These are phyloP conservation scores for Gracilaria caudata DNA, from an alignment of 23 red algal species.

Conservation along the genomic window DNA sequence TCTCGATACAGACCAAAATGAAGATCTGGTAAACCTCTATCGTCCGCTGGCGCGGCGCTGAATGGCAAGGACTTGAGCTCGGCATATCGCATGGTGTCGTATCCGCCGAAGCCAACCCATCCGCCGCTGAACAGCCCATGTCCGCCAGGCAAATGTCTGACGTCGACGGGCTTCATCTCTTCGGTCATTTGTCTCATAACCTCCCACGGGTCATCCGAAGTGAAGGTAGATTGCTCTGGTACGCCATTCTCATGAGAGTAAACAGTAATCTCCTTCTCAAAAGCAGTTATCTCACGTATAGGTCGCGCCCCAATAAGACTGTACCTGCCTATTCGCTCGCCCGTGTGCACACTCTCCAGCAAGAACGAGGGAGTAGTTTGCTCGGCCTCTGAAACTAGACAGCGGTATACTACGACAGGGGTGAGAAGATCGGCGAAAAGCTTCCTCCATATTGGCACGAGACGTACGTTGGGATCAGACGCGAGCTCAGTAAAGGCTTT, in stretches of 20 bases:
- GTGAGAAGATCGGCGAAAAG: constrained; percentile 92
- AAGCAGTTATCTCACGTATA: constrained; percentile 59
- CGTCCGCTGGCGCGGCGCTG: constrained; percentile 79
- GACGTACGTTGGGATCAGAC: constrained; percentile 69
- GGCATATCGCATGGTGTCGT: constrained; percentile 99
- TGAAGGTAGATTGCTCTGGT: not conserved
- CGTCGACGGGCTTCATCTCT: constrained; percentile 47
- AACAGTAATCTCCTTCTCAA: constrained; percentile 37
- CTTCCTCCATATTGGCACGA: constrained; percentile 86
- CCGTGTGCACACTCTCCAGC: constrained; percentile 88
- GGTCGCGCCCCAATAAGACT: constrained; percentile 87
- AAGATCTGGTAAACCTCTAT: constrained; percentile 88
- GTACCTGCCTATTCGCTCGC: constrained; percentile 86
- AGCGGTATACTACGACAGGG: constrained; percentile 85
- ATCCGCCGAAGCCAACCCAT: constrained; percentile 97
- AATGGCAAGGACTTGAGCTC: constrained; percentile 91
- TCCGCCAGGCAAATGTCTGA: constrained; percentile 47
- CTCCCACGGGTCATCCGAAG: constrained; percentile 79
- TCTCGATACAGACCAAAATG: constrained; percentile 85
- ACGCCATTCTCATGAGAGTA: constrained; percentile 20
- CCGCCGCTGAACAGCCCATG: constrained; percentile 79
- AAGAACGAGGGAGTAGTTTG: constrained; percentile 77
- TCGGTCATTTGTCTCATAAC: constrained; percentile 82
- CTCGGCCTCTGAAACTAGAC: constrained; percentile 73
- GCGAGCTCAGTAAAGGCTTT: constrained; percentile 37